Base-by-base conservation (phyloP, 2,329 filamentous ascomycete genomes). In the Eutypa lata region DNA sequence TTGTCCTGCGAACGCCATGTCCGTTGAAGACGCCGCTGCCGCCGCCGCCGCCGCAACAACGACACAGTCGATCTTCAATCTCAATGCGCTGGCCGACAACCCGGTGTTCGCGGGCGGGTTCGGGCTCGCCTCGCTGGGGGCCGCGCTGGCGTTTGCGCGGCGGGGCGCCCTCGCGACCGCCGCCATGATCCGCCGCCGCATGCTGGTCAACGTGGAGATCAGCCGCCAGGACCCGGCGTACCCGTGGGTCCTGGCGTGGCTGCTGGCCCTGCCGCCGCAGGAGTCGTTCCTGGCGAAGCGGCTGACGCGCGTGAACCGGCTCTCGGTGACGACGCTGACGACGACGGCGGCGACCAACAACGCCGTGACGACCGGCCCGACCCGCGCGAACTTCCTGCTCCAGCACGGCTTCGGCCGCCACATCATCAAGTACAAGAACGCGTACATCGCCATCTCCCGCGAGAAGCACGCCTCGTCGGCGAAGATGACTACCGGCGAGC, bases 181-280 rank as follows among this genome's bases (percentile, higher is more conserved):
- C n/a, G 81, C 82, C 43, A 79, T 95, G 52, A 74, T 96, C 53
- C 89, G 90, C 48, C 86, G 88, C 50, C 90, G 93, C 47, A 84
- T 99, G 74, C 85, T 99, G 28, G 90, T 97, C 63, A 91, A 97
- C 65, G 86, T 99, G 64, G 94, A 99, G 72, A 96, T 99, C 71
- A 93, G 90, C 70, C 89, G 91, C 67, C 90, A 93, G 64, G 94
- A 99, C 73, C 86, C 91, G 44, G 92, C 93, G 2, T 99, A 97
- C 69, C 86, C 86, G 40, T 97, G 92, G 93, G 85, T 99, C 42
- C 80, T 99, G 10, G 87, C 92, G 59, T 99, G 94, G 92, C 89
- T 99, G 69, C 92, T 91, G 7, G 82, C 90, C 52, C 90, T 91
- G 59, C 90, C 91, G 49, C 80, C 85, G 51, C 71, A 77, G 65